Conservation (phyloP, 148 eudicot genomes). For the Rhododendron ferrugineum region DNA sequence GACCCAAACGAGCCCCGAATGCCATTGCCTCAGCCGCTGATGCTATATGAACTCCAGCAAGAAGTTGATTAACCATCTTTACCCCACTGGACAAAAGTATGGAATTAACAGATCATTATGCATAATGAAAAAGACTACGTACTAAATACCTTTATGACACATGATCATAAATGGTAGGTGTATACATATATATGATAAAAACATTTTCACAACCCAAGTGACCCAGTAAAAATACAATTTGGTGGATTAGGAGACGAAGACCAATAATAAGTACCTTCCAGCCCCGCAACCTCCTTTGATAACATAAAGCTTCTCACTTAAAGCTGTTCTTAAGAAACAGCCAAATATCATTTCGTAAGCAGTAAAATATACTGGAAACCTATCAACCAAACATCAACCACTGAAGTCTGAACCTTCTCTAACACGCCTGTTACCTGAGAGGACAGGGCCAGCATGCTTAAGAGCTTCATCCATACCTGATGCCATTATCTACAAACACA, state of each 20-base stretch:
- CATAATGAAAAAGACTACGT: neutral
- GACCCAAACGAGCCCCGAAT: constrained; percentile 88
- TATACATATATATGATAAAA: neutral
- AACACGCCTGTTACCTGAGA: constrained; percentile 49
- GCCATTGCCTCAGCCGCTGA: constrained; percentile 99
- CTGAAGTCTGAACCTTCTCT: neutral
- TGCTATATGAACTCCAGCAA: constrained; percentile 99
- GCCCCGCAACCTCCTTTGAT: constrained; percentile 97
- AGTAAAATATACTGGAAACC: neutral
- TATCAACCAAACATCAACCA: neutral
- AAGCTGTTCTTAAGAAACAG: constrained; percentile 42
- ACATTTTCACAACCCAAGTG: neutral
- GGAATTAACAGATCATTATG: neutral
- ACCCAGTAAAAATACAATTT: neutral
- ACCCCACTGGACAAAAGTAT: constrained; percentile 54
- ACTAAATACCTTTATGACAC: neutral
- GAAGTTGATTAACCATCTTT: constrained; percentile 98
- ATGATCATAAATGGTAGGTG: neutral
- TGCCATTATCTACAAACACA: constrained; percentile 71
- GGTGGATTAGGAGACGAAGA: constrained; percentile 3
- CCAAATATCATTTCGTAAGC: constrained; percentile 8
- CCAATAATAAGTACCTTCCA: constrained; percentile 62
- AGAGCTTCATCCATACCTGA: constrained; percentile 88
- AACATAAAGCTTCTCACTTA: constrained; percentile 94
- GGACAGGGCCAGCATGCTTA: constrained; percentile 68